phyloP scores from a whole-genome alignment of 495 filamentous ascomycete species.

The Amphirosellinia nigrospora region DNA sequence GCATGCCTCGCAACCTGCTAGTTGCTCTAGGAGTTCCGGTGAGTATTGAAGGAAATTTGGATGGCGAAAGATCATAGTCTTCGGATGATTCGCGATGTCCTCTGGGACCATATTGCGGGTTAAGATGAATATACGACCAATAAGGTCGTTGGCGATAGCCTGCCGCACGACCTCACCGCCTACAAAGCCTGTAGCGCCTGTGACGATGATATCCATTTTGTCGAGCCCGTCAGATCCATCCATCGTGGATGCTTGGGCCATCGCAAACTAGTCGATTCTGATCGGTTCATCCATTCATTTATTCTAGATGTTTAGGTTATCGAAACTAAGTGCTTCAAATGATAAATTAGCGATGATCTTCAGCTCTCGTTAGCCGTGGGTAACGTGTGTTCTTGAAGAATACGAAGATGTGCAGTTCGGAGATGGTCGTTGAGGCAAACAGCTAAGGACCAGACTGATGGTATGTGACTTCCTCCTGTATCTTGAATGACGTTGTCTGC shows the following conservation, averaged over 20 bases:
- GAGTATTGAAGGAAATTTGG: conserved; percentile 55
- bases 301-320: neutral
- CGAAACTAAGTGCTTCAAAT: neutral
- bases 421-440: neutral
- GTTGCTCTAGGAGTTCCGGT: conserved; percentile 41
- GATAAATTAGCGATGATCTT: neutral
- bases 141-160: conserved; percentile 48
- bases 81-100: conserved; percentile 39
- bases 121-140: conserved; percentile 58
- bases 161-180: conserved; percentile 55
- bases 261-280: too few species aligned
- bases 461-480: neutral
- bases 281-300: too few species aligned
- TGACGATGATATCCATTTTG: conserved; percentile 24
- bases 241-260: too few species aligned
- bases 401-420: neutral
- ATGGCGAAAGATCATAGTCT: conserved; percentile 52
- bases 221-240: too few species aligned
- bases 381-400: neutral
- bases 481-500: neutral
- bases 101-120: conserved; percentile 48
- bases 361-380: neutral
- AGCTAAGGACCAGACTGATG: too few species aligned
- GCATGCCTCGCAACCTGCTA: conserved; percentile 58
- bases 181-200: conserved; percentile 60